A percentile compares a stretch with the other conserved stretches of the same genome.
phyloP scores from a whole-genome alignment of 495 filamentous ascomycete genomes.

The Parathielavia hyrcaniae region DNA sequence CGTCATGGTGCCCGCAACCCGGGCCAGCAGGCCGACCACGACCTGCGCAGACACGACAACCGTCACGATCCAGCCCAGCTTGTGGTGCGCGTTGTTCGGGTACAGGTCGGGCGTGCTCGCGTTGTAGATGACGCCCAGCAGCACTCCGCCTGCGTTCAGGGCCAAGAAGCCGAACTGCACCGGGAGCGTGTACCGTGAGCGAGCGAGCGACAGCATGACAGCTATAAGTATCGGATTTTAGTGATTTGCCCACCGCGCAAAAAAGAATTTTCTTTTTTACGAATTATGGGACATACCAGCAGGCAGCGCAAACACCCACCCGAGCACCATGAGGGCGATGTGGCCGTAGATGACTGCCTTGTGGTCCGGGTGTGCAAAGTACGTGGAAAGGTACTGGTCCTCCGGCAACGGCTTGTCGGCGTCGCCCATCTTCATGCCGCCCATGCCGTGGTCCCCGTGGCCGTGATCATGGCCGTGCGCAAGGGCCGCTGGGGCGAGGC shows the following conservation, averaged over 20 bases:
- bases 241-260: neutral
- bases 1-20: constrained; percentile 39
- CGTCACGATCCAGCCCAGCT: constrained; percentile 80
- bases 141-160: constrained; percentile 62
- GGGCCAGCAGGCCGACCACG: constrained; percentile 57
- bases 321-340: constrained; percentile 69
- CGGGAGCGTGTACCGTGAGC: constrained; percentile 66
- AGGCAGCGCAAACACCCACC: constrained; percentile 81
- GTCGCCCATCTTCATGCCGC: constrained; percentile 41
- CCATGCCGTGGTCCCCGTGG: neutral
- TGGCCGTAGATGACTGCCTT: constrained; percentile 66
- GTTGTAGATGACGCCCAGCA: constrained; percentile 74
- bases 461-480: constrained; percentile 30
- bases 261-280: too few species aligned
- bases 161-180: constrained; percentile 71
- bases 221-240: constrained; percentile 43
- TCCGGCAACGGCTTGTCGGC: constrained; percentile 38
- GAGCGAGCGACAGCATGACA: constrained; percentile 77
- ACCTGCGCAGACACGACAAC: constrained; percentile 65
- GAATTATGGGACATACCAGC: constrained; percentile 50
- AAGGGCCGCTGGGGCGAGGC: constrained; percentile 36
- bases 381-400: constrained; percentile 52
- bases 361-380: constrained; percentile 67
- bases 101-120: constrained; percentile 81
- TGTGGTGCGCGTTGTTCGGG: constrained; percentile 79